phyloP scores from a whole-genome alignment of 2,329 filamentous ascomycete genomes.

The Verticillium klebahnii region DNA sequence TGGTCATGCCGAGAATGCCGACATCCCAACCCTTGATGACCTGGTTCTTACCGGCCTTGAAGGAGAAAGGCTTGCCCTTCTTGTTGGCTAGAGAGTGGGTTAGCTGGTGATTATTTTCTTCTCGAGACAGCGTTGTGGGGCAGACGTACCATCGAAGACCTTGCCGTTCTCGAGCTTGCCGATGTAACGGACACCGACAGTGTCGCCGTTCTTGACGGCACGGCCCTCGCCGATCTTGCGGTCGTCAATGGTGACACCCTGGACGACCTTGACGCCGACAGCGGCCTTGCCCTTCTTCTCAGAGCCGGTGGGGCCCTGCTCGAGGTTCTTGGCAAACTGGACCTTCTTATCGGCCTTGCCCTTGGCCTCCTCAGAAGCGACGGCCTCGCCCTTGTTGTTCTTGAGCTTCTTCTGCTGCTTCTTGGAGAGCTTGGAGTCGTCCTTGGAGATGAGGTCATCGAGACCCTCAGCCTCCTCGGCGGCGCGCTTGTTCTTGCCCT shows the following conservation, averaged over 20 bases:
- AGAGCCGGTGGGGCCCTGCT: constrained; percentile 86
- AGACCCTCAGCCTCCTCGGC: constrained; percentile 71
- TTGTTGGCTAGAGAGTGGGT: constrained; percentile 71
- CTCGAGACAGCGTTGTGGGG: constrained; percentile 38
- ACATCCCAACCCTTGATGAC: constrained; percentile 99
- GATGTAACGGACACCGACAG: constrained; percentile 93
- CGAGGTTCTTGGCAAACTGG: constrained; percentile 97
- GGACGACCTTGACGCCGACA: constrained; percentile 70
- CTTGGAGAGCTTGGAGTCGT: constrained; percentile 79
- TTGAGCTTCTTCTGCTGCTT: constrained; percentile 98
- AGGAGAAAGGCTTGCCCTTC: constrained; percentile 95
- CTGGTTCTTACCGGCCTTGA: constrained; percentile 90
- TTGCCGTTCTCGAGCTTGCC: constrained; percentile 94
- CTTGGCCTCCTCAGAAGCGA: constrained; percentile 55
- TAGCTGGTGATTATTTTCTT: neutral
- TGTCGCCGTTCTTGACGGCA: constrained; percentile 84
- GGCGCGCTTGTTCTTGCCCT: constrained; percentile 91
- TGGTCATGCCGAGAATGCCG: constrained; percentile 85
- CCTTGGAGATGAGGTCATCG: constrained; percentile 72
- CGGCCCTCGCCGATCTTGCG: constrained; percentile 86
- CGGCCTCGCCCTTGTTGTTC: constrained; percentile 94
- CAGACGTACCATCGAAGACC: constrained; percentile 79
- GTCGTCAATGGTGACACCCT: constrained; percentile 92
- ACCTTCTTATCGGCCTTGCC: constrained; percentile 83
- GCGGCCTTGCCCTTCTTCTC: constrained; percentile 36